These are phyloP conservation scores for Aegilops longissima DNA, from an alignment of 176 grass and related monocot genomes.

Conservation along the genomic window DNA sequence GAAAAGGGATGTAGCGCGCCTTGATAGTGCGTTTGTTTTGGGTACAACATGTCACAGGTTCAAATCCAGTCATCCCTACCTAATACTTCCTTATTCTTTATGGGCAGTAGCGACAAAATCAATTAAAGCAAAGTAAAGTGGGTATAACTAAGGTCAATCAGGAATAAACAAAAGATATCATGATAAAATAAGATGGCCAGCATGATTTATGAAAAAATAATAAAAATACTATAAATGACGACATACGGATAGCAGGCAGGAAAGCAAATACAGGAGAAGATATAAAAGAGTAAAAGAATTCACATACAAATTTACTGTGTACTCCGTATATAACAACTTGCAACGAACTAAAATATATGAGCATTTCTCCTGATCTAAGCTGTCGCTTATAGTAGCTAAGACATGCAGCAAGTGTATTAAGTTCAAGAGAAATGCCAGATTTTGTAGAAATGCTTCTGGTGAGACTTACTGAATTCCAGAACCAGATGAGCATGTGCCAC, in stretches of 20 bases:
- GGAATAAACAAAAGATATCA: not conserved
- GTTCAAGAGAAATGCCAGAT: not conserved
- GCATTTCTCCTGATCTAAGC: not conserved
- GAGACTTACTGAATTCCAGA: conserved; percentile 95
- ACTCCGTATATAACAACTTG: not conserved
- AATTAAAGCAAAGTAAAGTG: no score
- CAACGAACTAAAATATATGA: not conserved
- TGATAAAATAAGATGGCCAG: not conserved
- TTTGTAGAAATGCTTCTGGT: conserved; percentile 14
- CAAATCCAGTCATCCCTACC: no score
- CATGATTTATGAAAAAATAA: not conserved
- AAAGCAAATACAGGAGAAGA: not conserved
- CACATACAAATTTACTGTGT: not conserved
- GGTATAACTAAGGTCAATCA: conserved; percentile 1
- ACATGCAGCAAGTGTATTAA: not conserved
- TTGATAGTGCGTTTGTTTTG: no score
- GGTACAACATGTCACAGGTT: no score
- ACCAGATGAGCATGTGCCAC: conserved; percentile 72
- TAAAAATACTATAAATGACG: not conserved
- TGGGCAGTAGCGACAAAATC: no score
- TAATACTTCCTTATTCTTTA: no score
- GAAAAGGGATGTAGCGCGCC: no score
- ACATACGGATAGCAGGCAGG: not conserved
- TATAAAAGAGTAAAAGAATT: not conserved
- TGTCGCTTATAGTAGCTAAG: conserved; percentile 1